These are phyloP conservation scores for Rhododendron henanense DNA, from an alignment of 148 eudicot genomes.

Conservation along the genomic window DNA sequence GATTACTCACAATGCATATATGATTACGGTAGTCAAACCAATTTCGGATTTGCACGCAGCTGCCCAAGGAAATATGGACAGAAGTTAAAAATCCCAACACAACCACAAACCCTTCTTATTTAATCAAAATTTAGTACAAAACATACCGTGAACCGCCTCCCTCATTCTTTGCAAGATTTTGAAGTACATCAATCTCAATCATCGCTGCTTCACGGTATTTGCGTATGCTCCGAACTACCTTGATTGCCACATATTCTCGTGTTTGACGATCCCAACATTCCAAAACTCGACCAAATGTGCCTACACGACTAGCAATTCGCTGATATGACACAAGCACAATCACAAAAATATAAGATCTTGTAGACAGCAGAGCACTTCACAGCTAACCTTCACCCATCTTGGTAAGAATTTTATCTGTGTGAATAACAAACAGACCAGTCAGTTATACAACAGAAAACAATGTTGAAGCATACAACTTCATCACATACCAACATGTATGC, in stretches of 20 bases:
- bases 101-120: conserved; percentile 8
- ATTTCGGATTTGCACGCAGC: conserved; percentile 71
- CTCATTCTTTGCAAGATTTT: conserved; percentile 66
- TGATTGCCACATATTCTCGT: conserved; percentile 74
- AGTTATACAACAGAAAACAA: not conserved
- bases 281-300: conserved; percentile 91
- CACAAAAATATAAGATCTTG: conserved; percentile 56
- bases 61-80: conserved; percentile 32
- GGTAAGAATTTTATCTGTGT: conserved; percentile 71
- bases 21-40: conserved; percentile 97
- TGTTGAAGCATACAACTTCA: not conserved
- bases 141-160: conserved; percentile 59
- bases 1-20: conserved; percentile 80
- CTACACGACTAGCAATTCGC: conserved; percentile 71
- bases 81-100: not conserved
- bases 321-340: conserved; percentile 53
- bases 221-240: conserved; percentile 71
- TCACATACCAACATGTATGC: not conserved
- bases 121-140: not conserved
- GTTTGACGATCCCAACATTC: conserved; percentile 76
- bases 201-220: conserved; percentile 90
- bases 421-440: conserved; percentile 12
- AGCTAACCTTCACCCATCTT: conserved; percentile 98
- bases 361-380: conserved; percentile 48
- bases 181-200: conserved; percentile 79